Conservation (phyloP, 2,329 filamentous ascomycete species). For the Fusarium hostae region DNA sequence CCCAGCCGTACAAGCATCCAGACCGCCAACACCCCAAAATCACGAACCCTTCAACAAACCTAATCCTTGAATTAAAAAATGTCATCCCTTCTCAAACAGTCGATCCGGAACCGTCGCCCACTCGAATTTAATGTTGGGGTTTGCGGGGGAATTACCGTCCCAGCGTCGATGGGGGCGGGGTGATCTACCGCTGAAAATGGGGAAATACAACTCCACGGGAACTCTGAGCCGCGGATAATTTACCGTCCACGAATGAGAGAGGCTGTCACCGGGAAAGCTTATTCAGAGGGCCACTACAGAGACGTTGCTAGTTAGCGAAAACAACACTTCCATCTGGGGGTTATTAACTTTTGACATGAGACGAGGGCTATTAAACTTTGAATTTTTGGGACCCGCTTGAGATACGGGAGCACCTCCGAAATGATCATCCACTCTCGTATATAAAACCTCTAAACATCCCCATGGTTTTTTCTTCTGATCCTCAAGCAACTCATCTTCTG, state of each 20-base stretch:
- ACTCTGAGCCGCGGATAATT: conserved; percentile 30
- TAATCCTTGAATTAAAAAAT: background rate
- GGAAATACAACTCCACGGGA: conserved; percentile 39
- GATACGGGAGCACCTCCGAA: conserved; percentile 10
- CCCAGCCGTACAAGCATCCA: background rate
- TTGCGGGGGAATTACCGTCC: conserved; percentile 19
- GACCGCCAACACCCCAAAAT: background rate
- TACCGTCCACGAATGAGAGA: conserved; percentile 6
- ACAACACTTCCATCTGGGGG: background rate
- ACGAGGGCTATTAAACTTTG: background rate
- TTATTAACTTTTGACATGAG: background rate
- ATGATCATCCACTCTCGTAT: background rate
- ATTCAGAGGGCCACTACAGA: background rate
- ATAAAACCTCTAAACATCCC: conserved; percentile 12
- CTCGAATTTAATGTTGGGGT: conserved; percentile 14
- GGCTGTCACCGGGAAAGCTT: background rate
- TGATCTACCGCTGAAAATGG: conserved; percentile 35
- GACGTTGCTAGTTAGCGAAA: background rate
- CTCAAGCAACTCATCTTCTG: background rate
- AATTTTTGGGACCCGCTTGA: background rate
- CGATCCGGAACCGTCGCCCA: conserved; percentile 5
- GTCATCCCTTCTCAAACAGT: background rate
- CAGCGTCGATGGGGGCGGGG: conserved; percentile 32
- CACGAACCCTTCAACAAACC: background rate
- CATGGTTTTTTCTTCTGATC: background rate